These are phyloP conservation scores for Epichloe festucae DNA, from an alignment of 2,329 filamentous ascomycete species.

Conservation along the genomic window DNA sequence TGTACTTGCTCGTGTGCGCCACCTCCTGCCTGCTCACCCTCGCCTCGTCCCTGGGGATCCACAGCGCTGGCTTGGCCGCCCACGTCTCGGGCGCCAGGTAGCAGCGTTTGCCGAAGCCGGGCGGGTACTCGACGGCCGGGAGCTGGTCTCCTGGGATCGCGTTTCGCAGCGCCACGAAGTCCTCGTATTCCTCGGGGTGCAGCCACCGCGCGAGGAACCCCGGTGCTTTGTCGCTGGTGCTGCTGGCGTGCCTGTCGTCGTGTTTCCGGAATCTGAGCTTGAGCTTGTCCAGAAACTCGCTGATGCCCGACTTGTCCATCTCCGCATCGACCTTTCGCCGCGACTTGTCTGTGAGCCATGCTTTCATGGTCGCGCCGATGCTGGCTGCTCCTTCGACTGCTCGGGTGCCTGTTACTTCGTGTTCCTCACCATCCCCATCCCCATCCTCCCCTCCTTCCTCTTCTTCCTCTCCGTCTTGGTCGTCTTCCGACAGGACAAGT, in stretches of 20 bases:
- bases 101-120: constrained; percentile 35
- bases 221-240: constrained; percentile 16
- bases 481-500: constrained; percentile 13
- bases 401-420: constrained; percentile 14
- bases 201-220: constrained; percentile 55
- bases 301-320: constrained; percentile 15
- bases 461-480: constrained; percentile 14
- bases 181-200: constrained; percentile 62
- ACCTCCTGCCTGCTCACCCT: constrained; percentile 71
- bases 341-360: constrained; percentile 24
- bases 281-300: constrained; percentile 13
- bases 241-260: constrained; percentile 10
- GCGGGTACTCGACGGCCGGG: constrained; percentile 30
- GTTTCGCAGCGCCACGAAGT: constrained; percentile 57
- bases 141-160: constrained; percentile 48
- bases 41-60: constrained; percentile 66
- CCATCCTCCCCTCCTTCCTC: constrained; percentile 13
- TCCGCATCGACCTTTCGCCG: constrained; percentile 19
- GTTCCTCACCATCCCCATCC: constrained; percentile 15
- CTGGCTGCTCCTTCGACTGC: constrained; percentile 26
- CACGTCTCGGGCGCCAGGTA: constrained; percentile 56
- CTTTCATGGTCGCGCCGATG: constrained; percentile 18
- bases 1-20: constrained; percentile 54
- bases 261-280: constrained; percentile 11
- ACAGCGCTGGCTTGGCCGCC: constrained; percentile 55